Conservation (phyloP, 23 red algal species). For the Gracilaria domingensis region DNA sequence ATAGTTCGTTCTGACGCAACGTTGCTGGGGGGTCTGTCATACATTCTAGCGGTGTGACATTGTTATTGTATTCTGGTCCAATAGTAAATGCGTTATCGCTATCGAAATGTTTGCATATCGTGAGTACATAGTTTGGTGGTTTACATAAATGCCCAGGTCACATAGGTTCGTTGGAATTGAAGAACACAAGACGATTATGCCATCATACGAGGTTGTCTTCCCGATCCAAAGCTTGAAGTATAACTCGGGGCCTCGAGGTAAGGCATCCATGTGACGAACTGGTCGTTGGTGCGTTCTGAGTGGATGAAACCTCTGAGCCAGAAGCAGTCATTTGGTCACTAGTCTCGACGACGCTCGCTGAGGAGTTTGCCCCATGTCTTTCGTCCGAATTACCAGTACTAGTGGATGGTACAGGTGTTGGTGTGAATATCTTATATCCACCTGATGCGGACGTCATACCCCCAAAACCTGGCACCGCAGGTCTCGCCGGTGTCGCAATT, state of each 20-base stretch:
- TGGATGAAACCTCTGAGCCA: background rate
- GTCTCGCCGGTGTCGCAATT: conserved; percentile 16
- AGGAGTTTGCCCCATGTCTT: background rate
- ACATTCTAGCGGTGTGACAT: too few relatives aligned
- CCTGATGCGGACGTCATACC: conserved; percentile 1
- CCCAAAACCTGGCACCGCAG: conserved; percentile 11
- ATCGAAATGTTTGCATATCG: too few relatives aligned
- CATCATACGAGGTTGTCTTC: conserved; percentile 47
- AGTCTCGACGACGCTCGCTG: conserved; percentile 16
- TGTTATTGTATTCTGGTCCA: too few relatives aligned
- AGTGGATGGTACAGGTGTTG: conserved; percentile 6
- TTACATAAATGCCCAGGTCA: background rate
- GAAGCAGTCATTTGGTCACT: conserved; percentile 19
- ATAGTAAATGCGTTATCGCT: too few relatives aligned
- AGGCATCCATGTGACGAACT: background rate
- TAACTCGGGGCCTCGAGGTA: background rate
- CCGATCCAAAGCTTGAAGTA: background rate
- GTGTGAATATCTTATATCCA: conserved; percentile 37
- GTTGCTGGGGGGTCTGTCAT: too few relatives aligned
- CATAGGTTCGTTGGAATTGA: background rate
- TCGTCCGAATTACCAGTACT: conserved; percentile 21
- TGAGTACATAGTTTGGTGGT: background rate
- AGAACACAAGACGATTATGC: background rate
- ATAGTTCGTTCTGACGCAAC: too few relatives aligned
- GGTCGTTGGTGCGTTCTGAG: background rate